These are phyloP conservation scores for Epichloe typhina DNA, from an alignment of 2,329 filamentous ascomycete genomes.

Conservation along the genomic window DNA sequence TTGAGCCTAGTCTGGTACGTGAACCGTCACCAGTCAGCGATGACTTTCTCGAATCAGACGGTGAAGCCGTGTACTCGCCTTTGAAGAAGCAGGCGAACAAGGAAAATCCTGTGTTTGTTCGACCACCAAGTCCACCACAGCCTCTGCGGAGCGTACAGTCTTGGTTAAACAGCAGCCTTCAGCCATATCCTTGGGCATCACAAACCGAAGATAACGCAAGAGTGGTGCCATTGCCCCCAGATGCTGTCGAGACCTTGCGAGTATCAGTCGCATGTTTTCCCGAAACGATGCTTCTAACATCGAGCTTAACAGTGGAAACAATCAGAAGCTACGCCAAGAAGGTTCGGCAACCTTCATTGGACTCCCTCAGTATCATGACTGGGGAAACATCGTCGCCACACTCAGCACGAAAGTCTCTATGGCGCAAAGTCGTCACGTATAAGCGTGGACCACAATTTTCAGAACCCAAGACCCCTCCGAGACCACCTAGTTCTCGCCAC, in stretches of 20 bases:
- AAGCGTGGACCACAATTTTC: slow-evolving; percentile 10
- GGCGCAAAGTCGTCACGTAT: slow-evolving; percentile 23
- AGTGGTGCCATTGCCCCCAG: slow-evolving; percentile 35
- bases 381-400: slow-evolving; percentile 8
- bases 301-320: slow-evolving; percentile 42
- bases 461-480: neutral
- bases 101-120: slow-evolving; percentile 15
- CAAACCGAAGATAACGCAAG: slow-evolving; percentile 23
- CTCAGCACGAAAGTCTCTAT: slow-evolving; percentile 18
- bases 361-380: slow-evolving; percentile 11
- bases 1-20: neutral
- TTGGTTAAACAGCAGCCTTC: slow-evolving; percentile 21
- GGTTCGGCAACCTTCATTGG: slow-evolving; percentile 27
- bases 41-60: slow-evolving; percentile 1
- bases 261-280: slow-evolving; percentile 44
- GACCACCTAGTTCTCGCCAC: slow-evolving; percentile 1
- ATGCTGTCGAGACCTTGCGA: slow-evolving; percentile 40
- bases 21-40: slow-evolving; percentile 7
- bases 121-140: slow-evolving; percentile 21
- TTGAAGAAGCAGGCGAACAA: slow-evolving; percentile 6
- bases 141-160: slow-evolving; percentile 23
- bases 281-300: slow-evolving; percentile 43
- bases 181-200: slow-evolving; percentile 16
- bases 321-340: slow-evolving; percentile 43
- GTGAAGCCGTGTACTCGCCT: slow-evolving; percentile 6